Percentiles rank a stretch among this genome's conserved stretches.
Evolutionary conservation across 805 yeast species (phyloP).

Genomic region (Yarrowia sp.): DNA sequence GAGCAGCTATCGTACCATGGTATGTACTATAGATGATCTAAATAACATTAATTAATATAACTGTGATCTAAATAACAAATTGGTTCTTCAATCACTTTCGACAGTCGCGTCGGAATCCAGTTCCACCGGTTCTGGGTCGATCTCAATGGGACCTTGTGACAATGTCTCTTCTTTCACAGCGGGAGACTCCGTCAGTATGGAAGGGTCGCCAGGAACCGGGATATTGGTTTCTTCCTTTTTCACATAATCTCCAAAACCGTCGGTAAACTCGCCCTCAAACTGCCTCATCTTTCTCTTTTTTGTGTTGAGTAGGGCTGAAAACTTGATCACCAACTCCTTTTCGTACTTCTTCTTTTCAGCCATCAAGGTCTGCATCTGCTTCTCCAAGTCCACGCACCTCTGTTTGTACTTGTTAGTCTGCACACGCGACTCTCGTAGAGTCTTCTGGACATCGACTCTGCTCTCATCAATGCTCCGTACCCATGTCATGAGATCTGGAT

Average conservation of each 20-base stretch:
- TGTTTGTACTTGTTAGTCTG: constrained; percentile 2
- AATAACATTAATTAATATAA: no score
- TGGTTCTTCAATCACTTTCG: background rate
- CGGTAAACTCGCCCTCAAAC: constrained; percentile 13
- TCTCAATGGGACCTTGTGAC: background rate
- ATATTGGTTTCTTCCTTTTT: constrained; percentile 9
- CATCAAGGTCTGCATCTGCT: constrained; percentile 28
- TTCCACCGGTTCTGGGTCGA: background rate
- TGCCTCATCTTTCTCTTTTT: constrained; percentile 30
- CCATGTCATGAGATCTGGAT: constrained; percentile 15
- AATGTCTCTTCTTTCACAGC: background rate
- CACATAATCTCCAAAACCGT: constrained; percentile 7
- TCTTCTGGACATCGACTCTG: background rate
- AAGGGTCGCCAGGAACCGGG: background rate
- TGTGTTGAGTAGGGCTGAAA: constrained; percentile 29
- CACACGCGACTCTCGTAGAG: background rate
- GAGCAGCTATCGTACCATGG: no score
- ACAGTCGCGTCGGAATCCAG: constrained; percentile 11
- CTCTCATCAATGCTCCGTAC: constrained; percentile 6
- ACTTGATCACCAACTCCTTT: constrained; percentile 29
- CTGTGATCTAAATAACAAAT: no score
- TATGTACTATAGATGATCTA: no score
- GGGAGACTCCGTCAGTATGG: background rate
- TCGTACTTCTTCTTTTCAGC: constrained; percentile 29
- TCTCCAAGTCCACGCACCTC: constrained; percentile 19